Base-by-base conservation (phyloP, 306 rosid genomes). In the Ochetophila trinervis region DNA sequence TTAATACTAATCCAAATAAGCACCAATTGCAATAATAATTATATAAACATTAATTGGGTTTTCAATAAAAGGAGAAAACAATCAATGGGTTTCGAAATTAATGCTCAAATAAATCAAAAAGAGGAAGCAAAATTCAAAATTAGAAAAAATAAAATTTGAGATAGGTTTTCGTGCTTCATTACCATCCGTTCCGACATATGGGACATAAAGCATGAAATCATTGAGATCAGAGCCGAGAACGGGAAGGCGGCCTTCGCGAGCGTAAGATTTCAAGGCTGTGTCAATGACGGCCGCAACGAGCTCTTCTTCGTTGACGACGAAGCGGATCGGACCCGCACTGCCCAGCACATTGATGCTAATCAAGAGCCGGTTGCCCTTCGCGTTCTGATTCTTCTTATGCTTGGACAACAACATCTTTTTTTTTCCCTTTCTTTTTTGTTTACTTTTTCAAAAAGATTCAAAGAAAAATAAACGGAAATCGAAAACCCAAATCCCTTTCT, bases 221-320 rank as follows among this genome's bases (percentile, higher is more conserved):
- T 60, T 20, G 71, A 75, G 78, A 48, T 88, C 77, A 7, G 80
- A 78, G 7, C 96, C 93, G 0, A 93, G 88, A 44, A 88, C 34
- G 0, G 99, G 99, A 16, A 93, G 88, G 17, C 99, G 89, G 1
- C 99, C 97, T 69, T 93, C 99, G 3, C 99, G 99, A 0, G 99
- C 99, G 42, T 93, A 93, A 4, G 84, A 83, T 59, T 93, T 93
- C 21, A 93, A 79, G 1, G 96, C 88, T 55, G 94, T 93, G 53
- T 88, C 91, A 2, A 88, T 90, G 3, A 93, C 96, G 8, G 88
- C 79, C 0, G 90, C 85, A 0, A 93, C 87, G 14, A 81, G 79
- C 18, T 84, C 94, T n/a, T 81, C 77, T 73, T 93, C 96, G 11
- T 63, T 76, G 2, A 88, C 97, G 1, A 93, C 95, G 37, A 93